phyloP scores from a whole-genome alignment of 208 protist species.

The Leishmania mexicana region DNA sequence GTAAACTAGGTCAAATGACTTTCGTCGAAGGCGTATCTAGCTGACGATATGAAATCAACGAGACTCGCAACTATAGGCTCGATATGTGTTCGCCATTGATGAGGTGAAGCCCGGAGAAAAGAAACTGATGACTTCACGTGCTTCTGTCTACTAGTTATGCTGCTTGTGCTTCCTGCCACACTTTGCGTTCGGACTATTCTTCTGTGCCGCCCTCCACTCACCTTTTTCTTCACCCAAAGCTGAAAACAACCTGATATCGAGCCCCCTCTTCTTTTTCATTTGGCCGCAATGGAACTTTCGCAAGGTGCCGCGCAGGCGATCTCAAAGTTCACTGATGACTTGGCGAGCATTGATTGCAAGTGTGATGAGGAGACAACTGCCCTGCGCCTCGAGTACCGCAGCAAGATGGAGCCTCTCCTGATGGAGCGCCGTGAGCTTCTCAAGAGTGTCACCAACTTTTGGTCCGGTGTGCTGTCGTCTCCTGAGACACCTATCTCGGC shows the following conservation, averaged over 20 bases:
- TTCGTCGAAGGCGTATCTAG: neutral
- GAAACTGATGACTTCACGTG: neutral
- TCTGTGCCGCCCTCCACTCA: neutral
- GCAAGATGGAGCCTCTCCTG: slow-evolving; percentile 65
- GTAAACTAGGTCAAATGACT: neutral
- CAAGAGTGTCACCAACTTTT: slow-evolving; percentile 55
- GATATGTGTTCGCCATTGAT: neutral
- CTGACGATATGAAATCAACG: neutral
- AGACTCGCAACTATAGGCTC: neutral
- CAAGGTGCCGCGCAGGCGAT: slow-evolving; percentile 34
- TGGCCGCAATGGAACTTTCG: slow-evolving; percentile 27
- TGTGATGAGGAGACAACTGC: slow-evolving; percentile 27
- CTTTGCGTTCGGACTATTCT: neutral
- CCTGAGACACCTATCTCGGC: slow-evolving; percentile 40
- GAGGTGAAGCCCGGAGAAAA: neutral
- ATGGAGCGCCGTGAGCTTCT: slow-evolving; percentile 51
- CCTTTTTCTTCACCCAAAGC: neutral
- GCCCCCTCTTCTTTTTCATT: neutral
- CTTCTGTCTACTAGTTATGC: neutral
- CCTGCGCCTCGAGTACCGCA: slow-evolving; percentile 42
- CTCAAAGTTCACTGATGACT: slow-evolving; percentile 38
- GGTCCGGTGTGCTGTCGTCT: slow-evolving; percentile 53
- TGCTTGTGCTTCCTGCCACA: neutral
- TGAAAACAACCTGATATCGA: neutral
- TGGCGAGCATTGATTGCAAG: slow-evolving; percentile 41